A percentile compares a stretch with the other conserved stretches of the same genome.
Conservation (phyloP, 78 protist genomes). For the Dictyostelium purpureum region DNA sequence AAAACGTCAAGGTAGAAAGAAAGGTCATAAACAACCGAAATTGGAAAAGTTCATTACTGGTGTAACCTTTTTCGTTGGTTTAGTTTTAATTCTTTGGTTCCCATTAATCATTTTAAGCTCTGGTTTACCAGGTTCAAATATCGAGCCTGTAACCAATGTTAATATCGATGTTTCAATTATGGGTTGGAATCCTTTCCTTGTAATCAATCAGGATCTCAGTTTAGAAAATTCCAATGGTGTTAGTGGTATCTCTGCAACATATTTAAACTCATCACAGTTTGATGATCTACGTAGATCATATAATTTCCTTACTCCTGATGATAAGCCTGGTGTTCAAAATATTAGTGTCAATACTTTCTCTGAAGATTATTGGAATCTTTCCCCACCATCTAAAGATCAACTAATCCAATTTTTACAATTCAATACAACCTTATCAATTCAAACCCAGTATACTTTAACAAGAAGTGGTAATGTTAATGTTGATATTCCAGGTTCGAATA, state of each 20-base stretch:
- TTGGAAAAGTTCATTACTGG: conserved; percentile 77
- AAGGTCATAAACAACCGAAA: conserved; percentile 79
- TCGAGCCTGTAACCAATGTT: conserved; percentile 36
- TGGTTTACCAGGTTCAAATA: conserved; percentile 62
- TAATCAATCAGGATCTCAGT: conserved; percentile 29
- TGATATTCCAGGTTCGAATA: conserved; percentile 12
- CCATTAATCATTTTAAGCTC: conserved; percentile 82
- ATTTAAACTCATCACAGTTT: background rate
- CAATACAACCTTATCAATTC: conserved; percentile 9
- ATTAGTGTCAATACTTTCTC: conserved; percentile 20
- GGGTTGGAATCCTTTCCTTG: conserved; percentile 57
- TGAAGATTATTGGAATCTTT: conserved; percentile 40
- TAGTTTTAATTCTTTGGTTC: conserved; percentile 79
- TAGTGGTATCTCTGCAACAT: background rate
- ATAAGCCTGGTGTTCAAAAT: conserved; percentile 26
- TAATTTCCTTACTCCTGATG: conserved; percentile 33
- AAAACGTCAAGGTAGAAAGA: conserved; percentile 61
- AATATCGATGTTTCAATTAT: conserved; percentile 20
- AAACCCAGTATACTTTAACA: background rate
- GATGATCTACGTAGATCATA: background rate
- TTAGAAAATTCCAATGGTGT: background rate
- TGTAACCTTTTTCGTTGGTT: conserved; percentile 40
- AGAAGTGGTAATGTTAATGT: conserved; percentile 45
- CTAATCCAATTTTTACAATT: background rate
- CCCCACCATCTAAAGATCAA: conserved; percentile 50